Evolutionary conservation across 2,329 filamentous ascomycete species (phyloP).

Genomic region (Calonectria henricotiae): DNA sequence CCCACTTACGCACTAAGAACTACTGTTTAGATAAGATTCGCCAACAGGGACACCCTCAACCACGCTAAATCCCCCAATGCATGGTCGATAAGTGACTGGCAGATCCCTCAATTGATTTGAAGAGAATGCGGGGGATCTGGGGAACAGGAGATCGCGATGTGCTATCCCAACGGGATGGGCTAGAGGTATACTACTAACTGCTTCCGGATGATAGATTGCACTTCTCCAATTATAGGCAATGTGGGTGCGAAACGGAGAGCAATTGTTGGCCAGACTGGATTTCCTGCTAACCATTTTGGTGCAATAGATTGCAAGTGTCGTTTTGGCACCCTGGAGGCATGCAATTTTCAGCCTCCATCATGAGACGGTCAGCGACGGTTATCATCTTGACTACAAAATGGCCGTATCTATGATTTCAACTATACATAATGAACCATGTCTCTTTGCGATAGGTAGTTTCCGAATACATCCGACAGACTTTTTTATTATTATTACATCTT

Average conservation of each 20-base stretch:
- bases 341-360: constrained; percentile 8
- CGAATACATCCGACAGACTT: not conserved
- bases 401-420: not conserved
- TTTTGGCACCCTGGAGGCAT: not conserved
- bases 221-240: not conserved
- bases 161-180: not conserved
- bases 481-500: no score
- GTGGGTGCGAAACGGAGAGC: not conserved
- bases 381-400: not conserved
- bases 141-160: constrained; percentile 14
- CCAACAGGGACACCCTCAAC: not conserved
- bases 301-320: constrained; percentile 13
- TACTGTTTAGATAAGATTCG: constrained; percentile 10
- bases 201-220: constrained; percentile 22
- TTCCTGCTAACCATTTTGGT: constrained; percentile 6
- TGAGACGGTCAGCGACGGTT: not conserved
- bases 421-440: not conserved
- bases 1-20: constrained; percentile 23
- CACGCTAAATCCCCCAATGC: constrained; percentile 6
- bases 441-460: not conserved
- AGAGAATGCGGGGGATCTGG: constrained; percentile 28
- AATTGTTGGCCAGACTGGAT: not conserved
- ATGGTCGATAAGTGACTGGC: not conserved
- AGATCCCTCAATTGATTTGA: not conserved
- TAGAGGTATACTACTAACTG: constrained; percentile 11